These are phyloP conservation scores for Candida sithepensis DNA, from an alignment of 805 yeast species.

Conservation along the genomic window DNA sequence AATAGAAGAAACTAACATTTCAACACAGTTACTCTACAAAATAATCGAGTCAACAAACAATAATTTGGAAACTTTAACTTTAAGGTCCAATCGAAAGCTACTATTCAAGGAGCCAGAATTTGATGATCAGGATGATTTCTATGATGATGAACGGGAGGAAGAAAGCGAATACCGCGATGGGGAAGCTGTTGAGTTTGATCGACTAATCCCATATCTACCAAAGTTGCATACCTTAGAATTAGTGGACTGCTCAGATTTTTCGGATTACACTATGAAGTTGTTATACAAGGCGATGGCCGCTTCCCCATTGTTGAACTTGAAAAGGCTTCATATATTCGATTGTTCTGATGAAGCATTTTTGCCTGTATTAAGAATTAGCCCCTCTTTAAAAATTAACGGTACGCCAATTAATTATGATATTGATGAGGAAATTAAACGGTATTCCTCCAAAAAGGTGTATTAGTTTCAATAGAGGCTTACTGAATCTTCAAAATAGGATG, in stretches of 20 bases:
- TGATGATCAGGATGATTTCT: conserved; percentile 18
- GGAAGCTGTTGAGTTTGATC: conserved; percentile 10
- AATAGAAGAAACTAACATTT: conserved; percentile 7
- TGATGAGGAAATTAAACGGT: too few relatives aligned
- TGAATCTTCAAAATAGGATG: too few relatives aligned
- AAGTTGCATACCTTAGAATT: conserved; percentile 13
- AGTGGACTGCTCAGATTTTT: conserved; percentile 17
- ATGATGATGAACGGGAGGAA: too few relatives aligned
- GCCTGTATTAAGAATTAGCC: too few relatives aligned
- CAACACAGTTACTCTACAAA: conserved; percentile 9
- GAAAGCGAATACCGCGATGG: conserved; percentile 10
- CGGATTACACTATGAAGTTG: conserved; percentile 15
- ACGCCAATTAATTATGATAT: too few relatives aligned
- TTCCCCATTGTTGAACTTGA: conserved; percentile 6
- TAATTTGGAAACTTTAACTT: conserved; percentile 6
- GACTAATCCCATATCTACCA: conserved; percentile 13
- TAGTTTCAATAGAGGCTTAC: too few relatives aligned
- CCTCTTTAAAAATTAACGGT: too few relatives aligned
- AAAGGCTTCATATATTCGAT: conserved; percentile 2
- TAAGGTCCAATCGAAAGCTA: conserved; percentile 7
- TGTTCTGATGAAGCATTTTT: too few relatives aligned
- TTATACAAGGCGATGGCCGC: conserved; percentile 10
- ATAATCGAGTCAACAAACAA: conserved; percentile 10
- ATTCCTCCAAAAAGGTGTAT: too few relatives aligned
- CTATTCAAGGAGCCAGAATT: too few relatives aligned